phyloP scores from a whole-genome alignment of 163 green algal species.

The Prototheca cutis region DNA sequence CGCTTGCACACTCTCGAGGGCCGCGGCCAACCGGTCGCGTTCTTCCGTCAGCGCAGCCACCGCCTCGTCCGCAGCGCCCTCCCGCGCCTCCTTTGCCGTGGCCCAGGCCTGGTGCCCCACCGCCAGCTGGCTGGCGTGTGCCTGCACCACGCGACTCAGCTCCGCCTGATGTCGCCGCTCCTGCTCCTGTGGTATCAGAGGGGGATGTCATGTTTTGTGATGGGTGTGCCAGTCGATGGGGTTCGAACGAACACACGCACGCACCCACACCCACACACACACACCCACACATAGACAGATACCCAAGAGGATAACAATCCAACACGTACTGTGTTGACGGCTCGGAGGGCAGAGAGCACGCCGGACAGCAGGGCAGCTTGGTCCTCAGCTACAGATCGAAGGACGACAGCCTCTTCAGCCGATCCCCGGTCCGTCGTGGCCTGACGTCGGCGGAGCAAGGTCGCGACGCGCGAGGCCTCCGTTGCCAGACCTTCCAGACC shows the following conservation, averaged over 20 bases:
- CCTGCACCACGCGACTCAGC: slow-evolving; percentile 8
- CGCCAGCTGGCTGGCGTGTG: slow-evolving; percentile 23
- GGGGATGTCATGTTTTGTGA: no score
- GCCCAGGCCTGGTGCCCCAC: not conserved
- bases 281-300: not conserved
- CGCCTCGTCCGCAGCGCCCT: not conserved
- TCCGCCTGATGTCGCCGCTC: slow-evolving; percentile 16
- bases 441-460: slow-evolving; percentile 10
- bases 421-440: not conserved
- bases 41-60: not conserved
- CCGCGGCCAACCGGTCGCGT: no score
- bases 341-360: slow-evolving; percentile 9
- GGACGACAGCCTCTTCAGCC: not conserved
- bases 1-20: no score
- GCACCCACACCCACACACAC: no score
- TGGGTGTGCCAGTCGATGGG: no score
- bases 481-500: slow-evolving; percentile 17
- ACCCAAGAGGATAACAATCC: no score
- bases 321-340: slow-evolving; percentile 1
- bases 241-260: no score
- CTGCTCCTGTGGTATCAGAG: slow-evolving; percentile 8
- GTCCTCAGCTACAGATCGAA: slow-evolving; percentile 12
- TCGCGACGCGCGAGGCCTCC: slow-evolving; percentile 7
- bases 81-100: slow-evolving; percentile 7
- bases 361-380: slow-evolving; percentile 14